phyloP scores from a whole-genome alignment of 371 early-diverging fungal species.

The Syncephalastrum racemosum region DNA sequence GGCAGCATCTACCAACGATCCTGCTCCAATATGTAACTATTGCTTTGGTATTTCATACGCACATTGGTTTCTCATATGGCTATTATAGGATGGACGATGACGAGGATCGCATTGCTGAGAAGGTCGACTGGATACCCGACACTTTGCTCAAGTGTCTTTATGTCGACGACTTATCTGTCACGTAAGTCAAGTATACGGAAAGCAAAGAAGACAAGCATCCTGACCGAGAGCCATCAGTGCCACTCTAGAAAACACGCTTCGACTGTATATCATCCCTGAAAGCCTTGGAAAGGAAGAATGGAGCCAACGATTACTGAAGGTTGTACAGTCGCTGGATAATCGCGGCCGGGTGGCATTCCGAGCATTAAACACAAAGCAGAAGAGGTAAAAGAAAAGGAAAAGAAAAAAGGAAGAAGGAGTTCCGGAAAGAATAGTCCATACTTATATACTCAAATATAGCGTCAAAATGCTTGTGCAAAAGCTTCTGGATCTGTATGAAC shows the following conservation, averaged over 20 bases:
- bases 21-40: slow-evolving; percentile 63
- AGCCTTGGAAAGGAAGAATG: slow-evolving; percentile 51
- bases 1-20: slow-evolving; percentile 71
- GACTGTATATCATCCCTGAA: slow-evolving; percentile 35
- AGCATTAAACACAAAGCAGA: slow-evolving; percentile 54
- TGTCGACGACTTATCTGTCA: slow-evolving; percentile 75
- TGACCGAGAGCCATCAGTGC: slow-evolving; percentile 13
- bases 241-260: slow-evolving; percentile 41
- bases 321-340: slow-evolving; percentile 48
- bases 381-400: slow-evolving; percentile 23
- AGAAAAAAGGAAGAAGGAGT: too few species aligned
- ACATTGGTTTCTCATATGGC: background rate
- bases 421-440: too few species aligned
- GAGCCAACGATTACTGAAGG: slow-evolving; percentile 57
- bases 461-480: too few species aligned
- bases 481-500: too few species aligned
- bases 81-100: slow-evolving; percentile 5
- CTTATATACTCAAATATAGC: too few species aligned
- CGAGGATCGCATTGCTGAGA: slow-evolving; percentile 27
- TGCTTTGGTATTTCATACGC: background rate
- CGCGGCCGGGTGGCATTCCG: slow-evolving; percentile 57
- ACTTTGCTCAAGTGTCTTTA: slow-evolving; percentile 75
- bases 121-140: slow-evolving; percentile 85
- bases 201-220: slow-evolving; percentile 2
- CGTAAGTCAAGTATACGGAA: slow-evolving; percentile 36